phyloP scores from a whole-genome alignment of 495 filamentous ascomycete species.

The Lepidopterella palustris region DNA sequence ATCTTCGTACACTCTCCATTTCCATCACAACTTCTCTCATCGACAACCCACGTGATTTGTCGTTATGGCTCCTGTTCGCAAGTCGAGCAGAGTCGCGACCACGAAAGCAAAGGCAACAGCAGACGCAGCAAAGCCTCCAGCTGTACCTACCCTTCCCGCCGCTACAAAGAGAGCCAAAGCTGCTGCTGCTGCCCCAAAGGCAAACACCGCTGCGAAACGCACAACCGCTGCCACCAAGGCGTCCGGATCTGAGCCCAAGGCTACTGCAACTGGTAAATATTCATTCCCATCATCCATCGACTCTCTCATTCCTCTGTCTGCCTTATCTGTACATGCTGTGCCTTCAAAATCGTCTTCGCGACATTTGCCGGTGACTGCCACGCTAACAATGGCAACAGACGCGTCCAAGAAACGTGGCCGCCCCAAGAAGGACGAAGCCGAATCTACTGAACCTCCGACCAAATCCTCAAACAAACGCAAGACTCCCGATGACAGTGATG shows the following conservation, averaged over 20 bases:
- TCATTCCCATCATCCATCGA: background rate
- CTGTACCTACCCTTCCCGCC: background rate
- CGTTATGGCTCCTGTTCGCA: background rate
- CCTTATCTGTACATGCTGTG: background rate
- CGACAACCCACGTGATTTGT: too few species aligned
- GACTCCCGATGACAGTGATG: background rate
- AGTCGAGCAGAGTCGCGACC: background rate
- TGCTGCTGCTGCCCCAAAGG: slow-evolving; percentile 3
- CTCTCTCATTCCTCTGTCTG: background rate
- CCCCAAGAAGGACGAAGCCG: slow-evolving; percentile 10
- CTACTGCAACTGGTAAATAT: background rate
- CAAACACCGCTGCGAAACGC: slow-evolving; percentile 3
- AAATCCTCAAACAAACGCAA: background rate
- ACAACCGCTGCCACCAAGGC: background rate
- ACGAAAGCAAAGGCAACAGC: background rate
- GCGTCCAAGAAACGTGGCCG: slow-evolving; percentile 7
- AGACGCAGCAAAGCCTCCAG: background rate
- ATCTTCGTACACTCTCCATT: background rate
- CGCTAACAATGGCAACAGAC: background rate
- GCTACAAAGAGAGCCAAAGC: slow-evolving; percentile 7
- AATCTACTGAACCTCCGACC: background rate
- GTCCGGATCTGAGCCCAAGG: background rate
- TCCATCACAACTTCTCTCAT: background rate
- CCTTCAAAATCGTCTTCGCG: too few species aligned
- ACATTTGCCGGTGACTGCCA: background rate